Conservation (phyloP, 2,329 filamentous ascomycete genomes). For the Cladophialophora psammophila region DNA sequence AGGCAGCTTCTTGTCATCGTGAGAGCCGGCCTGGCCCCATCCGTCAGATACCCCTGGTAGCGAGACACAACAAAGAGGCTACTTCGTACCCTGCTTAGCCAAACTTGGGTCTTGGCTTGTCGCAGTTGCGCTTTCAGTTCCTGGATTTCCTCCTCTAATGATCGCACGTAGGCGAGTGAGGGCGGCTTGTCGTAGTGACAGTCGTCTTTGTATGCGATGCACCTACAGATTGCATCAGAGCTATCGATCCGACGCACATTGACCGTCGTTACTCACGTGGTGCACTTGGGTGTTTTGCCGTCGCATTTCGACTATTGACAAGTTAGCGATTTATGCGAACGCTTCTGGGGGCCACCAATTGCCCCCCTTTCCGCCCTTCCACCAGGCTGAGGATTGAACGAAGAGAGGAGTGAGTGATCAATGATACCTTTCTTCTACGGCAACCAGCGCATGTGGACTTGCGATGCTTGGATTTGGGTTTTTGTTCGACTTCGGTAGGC, state of each 20-base stretch:
- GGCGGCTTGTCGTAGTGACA: constrained; percentile 41
- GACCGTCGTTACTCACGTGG: constrained; percentile 31
- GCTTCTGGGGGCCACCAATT: background rate
- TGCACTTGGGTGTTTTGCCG: constrained; percentile 40
- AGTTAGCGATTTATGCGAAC: constrained; percentile 25
- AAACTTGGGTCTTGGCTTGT: constrained; percentile 37
- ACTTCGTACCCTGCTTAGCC: constrained; percentile 31
- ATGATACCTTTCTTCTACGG: constrained; percentile 39
- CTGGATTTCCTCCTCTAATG: constrained; percentile 39
- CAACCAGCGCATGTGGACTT: constrained; percentile 40
- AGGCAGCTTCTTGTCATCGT: constrained; percentile 37
- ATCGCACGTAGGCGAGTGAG: constrained; percentile 40
- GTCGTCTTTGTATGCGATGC: constrained; percentile 42
- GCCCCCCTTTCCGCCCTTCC: background rate
- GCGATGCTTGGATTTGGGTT: constrained; percentile 39
- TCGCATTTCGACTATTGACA: constrained; percentile 39
- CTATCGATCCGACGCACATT: background rate
- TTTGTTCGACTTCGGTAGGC: constrained; percentile 33
- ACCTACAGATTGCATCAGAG: constrained; percentile 23
- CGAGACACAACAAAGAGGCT: background rate
- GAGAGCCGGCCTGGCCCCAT: constrained; percentile 23
- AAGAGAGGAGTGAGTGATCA: constrained; percentile 7
- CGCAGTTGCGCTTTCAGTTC: constrained; percentile 39
- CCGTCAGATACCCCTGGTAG: background rate
- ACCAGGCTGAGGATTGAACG: background rate